Evolutionary conservation across 2,329 filamentous ascomycete species (phyloP), one percentile per base, ranked within the genome.

Genomic region (Westerdykella sp.): DNA sequence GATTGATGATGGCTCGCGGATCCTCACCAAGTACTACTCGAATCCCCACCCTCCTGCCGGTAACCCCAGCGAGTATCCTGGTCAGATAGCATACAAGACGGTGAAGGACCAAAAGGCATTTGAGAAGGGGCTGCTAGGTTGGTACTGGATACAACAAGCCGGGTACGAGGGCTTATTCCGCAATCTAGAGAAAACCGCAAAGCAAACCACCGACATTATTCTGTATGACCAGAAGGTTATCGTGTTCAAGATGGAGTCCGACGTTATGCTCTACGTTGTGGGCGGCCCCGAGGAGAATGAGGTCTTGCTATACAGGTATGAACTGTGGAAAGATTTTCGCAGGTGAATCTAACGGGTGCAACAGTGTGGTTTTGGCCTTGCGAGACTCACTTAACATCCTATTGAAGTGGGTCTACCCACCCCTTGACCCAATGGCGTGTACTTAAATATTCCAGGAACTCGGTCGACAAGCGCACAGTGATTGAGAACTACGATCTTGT

Each of bases 401-500:
- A 34, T 87, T 97, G 65, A 96, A 95, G 90, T 95, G 73, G 49
- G 80, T 60, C 23, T 30, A 21, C 35, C 5, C 7, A 34, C 7
- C 3, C 25, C 21, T 31, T 16, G 6, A 10, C 23, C 49, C 55
- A 38, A 56, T 31, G 13, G 10, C 16, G 6, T 7, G 18, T 9
- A 10, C 56, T 60, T 32, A 57, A 43, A 34, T 14, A 13, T 11
- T 22, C 35, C 54, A 95, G 88, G 70, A 91, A 94, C 78, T 88
- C 88, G 28, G 90, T 94, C 40, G 93, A 98, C 74, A 96, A 96
- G 78, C 84, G 93, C 55, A 97, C 93, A 45, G 89, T 97, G 54
- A 84, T 97, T 62, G 93, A 98, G 72, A 97, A 97, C 78, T 98
- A 97, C 75, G 93, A 97, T 69, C 79, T 97, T 16, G 87, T 96